phyloP scores from a whole-genome alignment of 768 basidiomycete genomes.

The Kwoniella bestiolae region DNA sequence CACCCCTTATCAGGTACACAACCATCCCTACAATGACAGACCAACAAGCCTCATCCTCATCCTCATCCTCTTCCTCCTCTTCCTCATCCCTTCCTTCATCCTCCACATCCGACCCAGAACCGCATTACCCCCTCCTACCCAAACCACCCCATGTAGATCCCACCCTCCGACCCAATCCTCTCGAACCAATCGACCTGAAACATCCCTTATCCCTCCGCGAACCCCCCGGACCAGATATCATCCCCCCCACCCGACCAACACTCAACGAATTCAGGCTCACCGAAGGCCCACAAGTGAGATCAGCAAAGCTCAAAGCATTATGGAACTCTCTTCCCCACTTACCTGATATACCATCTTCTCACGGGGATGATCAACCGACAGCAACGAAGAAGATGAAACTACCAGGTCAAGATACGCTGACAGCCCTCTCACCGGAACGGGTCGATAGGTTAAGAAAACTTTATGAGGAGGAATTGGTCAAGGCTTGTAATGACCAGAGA shows the following conservation, averaged over 20 bases:
- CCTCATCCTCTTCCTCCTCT: slow-evolving; percentile 30
- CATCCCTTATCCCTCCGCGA: slow-evolving; percentile 44
- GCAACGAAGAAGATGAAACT: slow-evolving; percentile 45
- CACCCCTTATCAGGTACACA: not conserved
- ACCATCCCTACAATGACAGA: slow-evolving; percentile 9
- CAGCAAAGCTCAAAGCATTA: slow-evolving; percentile 52
- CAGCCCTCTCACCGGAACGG: slow-evolving; percentile 61
- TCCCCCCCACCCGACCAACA: slow-evolving; percentile 37
- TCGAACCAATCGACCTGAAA: slow-evolving; percentile 32
- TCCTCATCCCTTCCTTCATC: slow-evolving; percentile 21
- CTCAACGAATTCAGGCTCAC: slow-evolving; percentile 52
- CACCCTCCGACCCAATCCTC: slow-evolving; percentile 17
- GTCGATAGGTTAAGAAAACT: slow-evolving; percentile 69
- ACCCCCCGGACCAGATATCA: slow-evolving; percentile 48
- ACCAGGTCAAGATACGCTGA: slow-evolving; percentile 53
- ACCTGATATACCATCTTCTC: slow-evolving; percentile 19
- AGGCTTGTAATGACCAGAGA: slow-evolving; percentile 50
- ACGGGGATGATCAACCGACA: slow-evolving; percentile 29
- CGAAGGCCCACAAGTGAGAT: slow-evolving; percentile 51
- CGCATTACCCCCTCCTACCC: slow-evolving; percentile 22
- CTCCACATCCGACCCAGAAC: slow-evolving; percentile 1
- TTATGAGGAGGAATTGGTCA: slow-evolving; percentile 78
- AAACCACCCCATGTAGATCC: slow-evolving; percentile 29
- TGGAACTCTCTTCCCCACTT: slow-evolving; percentile 52
- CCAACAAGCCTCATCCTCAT: slow-evolving; percentile 18